Evolutionary conservation across 257 asterid genomes (phyloP).

Genomic region (Solanum chaucha): DNA sequence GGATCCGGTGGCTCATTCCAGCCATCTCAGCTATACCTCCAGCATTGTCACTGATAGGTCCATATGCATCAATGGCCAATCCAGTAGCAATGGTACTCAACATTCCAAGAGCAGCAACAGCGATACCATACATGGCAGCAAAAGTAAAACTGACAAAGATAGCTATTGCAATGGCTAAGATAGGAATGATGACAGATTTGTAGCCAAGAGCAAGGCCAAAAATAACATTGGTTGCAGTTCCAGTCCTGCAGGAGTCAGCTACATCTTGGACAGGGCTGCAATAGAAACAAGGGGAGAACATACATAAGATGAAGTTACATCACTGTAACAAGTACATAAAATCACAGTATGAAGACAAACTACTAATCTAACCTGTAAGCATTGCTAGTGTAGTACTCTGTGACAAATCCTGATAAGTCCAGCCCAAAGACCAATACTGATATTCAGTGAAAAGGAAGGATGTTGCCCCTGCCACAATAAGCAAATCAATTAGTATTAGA

Average conservation of each 20-base stretch:
- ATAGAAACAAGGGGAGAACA: not conserved
- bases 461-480: slow-evolving; percentile 54
- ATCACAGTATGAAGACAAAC: not conserved
- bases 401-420: slow-evolving; percentile 1
- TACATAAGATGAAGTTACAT: not conserved
- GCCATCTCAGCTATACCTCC: slow-evolving; percentile 43
- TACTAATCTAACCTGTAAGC: slow-evolving; percentile 43
- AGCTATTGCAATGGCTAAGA: slow-evolving; percentile 30
- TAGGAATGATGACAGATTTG: not conserved
- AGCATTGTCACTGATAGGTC: slow-evolving; percentile 85
- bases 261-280: slow-evolving; percentile 46
- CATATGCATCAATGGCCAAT: slow-evolving; percentile 63
- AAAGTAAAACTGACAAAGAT: slow-evolving; percentile 71
- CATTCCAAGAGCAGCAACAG: slow-evolving; percentile 3
- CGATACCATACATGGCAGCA: slow-evolving; percentile 79
- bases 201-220: not conserved
- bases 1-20: slow-evolving; percentile 81
- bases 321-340: not conserved
- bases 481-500: not conserved
- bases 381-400: not conserved
- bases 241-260: not conserved
- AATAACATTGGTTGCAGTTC: not conserved
- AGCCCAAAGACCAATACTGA: slow-evolving; percentile 58
- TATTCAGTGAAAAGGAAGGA: slow-evolving; percentile 76
- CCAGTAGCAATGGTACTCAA: slow-evolving; percentile 1